Base-by-base conservation (phyloP, 495 filamentous ascomycete genomes). In the Xylaria sp. region DNA sequence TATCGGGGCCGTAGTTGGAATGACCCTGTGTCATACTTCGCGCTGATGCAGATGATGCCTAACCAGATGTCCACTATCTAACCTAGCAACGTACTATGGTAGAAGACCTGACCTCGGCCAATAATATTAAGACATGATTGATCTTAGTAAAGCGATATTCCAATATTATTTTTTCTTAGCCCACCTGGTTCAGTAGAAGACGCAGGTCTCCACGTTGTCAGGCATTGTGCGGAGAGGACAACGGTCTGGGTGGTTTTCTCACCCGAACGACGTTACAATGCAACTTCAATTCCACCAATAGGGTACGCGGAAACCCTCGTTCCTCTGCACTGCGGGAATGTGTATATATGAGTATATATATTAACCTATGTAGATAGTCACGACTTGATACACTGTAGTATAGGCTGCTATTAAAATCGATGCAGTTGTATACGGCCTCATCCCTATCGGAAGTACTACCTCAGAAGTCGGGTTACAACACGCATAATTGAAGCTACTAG, bases 271-370 rank as follows among this genome's bases (percentile, higher is more conserved):
- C 35, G 57, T 15, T 40, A 8, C 58, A 41, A 41, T 40, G 19
- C 33, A 40, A 61, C 17, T 41, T 43, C 58, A 41, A 41, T 61
- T 61, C 37, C 58, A 61, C 37, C 58, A 61, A 43, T 61, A 43
- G 37, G 5, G 37, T 17, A 35, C 21, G 9, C 9, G 35, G n/a
- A 61, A 61, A 55, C 0, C n/a, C 6, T 24, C 46, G 3, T 21
- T 1, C 46, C n/a, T 24, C 19, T 50, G 4, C 5, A 50, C n/a
- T 3, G 46, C 46, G n/a, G 11, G 46, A n/a, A 24, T n/a, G n/a
- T n/a, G n/a, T n/a, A n/a, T n/a, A n/a, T n/a, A n/a, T n/a, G n/a
- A n/a, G n/a, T n/a, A n/a, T n/a, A n/a, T 5, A 50, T 50, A 0
- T 11, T 6, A 5, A 55, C 12, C 14, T 55, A 55, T 19, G 21